phyloP scores from a whole-genome alignment of 2,329 filamentous ascomycete genomes.

The Colletotrichum costaricense region DNA sequence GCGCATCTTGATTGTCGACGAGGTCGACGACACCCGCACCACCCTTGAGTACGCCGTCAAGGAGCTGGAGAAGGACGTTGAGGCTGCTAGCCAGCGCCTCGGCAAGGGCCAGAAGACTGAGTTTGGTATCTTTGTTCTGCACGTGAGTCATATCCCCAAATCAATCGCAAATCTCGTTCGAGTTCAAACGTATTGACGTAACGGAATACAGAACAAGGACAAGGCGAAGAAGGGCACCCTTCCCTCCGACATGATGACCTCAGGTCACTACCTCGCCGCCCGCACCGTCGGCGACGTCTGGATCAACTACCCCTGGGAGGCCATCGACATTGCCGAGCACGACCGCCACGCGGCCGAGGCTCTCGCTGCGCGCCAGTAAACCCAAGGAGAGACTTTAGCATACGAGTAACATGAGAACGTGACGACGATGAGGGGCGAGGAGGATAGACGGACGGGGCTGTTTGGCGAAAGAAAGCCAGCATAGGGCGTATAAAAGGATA shows the following conservation, averaged over 20 bases:
- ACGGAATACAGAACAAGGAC: slow-evolving; percentile 85
- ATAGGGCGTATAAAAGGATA: slow-evolving; percentile 24
- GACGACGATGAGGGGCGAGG: neutral
- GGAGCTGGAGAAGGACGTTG: slow-evolving; percentile 95
- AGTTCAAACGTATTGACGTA: slow-evolving; percentile 25
- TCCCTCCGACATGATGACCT: slow-evolving; percentile 79
- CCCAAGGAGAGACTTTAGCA: neutral
- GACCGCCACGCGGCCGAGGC: slow-evolving; percentile 72
- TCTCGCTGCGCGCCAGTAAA: slow-evolving; percentile 43
- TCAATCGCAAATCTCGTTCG: neutral
- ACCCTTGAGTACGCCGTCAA: slow-evolving; percentile 94
- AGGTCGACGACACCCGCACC: slow-evolving; percentile 95
- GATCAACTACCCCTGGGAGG: slow-evolving; percentile 99
- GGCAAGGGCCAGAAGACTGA: slow-evolving; percentile 76
- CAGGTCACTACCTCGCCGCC: slow-evolving; percentile 84
- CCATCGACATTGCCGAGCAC: slow-evolving; percentile 92
- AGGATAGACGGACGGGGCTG: slow-evolving; percentile 17
- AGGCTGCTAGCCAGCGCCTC: slow-evolving; percentile 79
- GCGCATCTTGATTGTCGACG: slow-evolving; percentile 91
- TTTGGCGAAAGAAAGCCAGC: neutral
- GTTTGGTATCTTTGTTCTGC: slow-evolving; percentile 95
- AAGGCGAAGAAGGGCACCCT: slow-evolving; percentile 93
- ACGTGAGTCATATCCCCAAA: slow-evolving; percentile 66
- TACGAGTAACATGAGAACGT: slow-evolving; percentile 16
- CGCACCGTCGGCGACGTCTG: slow-evolving; percentile 92